Evolutionary conservation across 1,284 basidiomycete genomes (phyloP).

Genomic region (Mycosarcoma mackinlayi): DNA sequence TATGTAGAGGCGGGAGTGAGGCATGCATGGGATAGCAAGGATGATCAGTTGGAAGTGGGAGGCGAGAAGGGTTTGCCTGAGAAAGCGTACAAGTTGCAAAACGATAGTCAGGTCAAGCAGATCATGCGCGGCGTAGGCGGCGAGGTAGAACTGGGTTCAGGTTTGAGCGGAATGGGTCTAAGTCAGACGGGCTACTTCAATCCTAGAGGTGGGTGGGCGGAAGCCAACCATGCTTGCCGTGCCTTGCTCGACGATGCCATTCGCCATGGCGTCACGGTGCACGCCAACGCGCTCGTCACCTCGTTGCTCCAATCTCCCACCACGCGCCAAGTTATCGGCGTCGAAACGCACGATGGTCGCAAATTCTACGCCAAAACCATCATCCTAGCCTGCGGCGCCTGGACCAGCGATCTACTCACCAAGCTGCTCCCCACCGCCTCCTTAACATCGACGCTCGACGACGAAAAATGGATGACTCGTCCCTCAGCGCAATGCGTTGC

Average conservation of each 20-base stretch:
- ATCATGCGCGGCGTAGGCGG: constrained; percentile 12
- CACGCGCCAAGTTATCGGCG: constrained; percentile 73
- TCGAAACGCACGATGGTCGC: constrained; percentile 76
- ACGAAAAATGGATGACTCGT: constrained; percentile 19
- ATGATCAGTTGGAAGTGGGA: constrained; percentile 19
- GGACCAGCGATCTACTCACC: constrained; percentile 81
- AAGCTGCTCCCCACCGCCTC: constrained; percentile 6
- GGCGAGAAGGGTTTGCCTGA: not conserved
- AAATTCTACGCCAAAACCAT: constrained; percentile 73
- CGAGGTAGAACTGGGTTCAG: constrained; percentile 4
- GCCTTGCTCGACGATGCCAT: constrained; percentile 75
- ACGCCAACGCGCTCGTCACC: constrained; percentile 74
- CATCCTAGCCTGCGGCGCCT: constrained; percentile 80
- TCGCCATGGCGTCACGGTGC: constrained; percentile 75
- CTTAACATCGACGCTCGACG: too few species aligned
- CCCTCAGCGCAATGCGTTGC: constrained; percentile 75
- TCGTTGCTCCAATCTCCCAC: constrained; percentile 36
- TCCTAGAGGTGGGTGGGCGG: constrained; percentile 84
- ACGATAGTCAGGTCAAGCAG: constrained; percentile 18
- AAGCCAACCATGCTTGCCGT: constrained; percentile 77
- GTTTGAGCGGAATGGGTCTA: constrained; percentile 28
- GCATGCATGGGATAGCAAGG: constrained; percentile 24
- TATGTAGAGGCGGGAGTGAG: constrained; percentile 40
- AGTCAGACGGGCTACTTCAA: constrained; percentile 76
- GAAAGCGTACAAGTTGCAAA: constrained; percentile 29